A percentile compares a stretch with the other conserved stretches of the same genome.
Evolutionary conservation across 2,329 filamentous ascomycete species (phyloP).

Genomic region (Colletotrichum lupini): DNA sequence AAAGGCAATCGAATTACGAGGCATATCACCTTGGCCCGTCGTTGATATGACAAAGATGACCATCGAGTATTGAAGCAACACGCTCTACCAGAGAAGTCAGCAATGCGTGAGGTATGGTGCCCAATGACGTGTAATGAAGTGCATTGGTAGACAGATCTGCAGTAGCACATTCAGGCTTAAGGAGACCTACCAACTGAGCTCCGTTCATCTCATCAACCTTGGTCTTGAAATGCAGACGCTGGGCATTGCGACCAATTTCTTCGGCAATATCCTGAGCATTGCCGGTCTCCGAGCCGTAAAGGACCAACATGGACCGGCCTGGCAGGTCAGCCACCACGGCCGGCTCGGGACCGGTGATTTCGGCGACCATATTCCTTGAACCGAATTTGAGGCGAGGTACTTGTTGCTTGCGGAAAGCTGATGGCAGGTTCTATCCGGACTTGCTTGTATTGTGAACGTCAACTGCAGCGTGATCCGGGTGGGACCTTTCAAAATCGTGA

Average conservation of each 20-base stretch:
- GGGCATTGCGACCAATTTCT: slow-evolving; percentile 79
- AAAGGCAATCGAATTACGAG: slow-evolving; percentile 82
- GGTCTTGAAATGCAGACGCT: slow-evolving; percentile 83
- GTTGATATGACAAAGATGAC: slow-evolving; percentile 89
- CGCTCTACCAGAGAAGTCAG: slow-evolving; percentile 51
- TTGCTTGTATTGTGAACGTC: neutral
- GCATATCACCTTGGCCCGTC: slow-evolving; percentile 94
- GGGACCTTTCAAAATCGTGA: neutral
- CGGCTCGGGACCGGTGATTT: slow-evolving; percentile 31
- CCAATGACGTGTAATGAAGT: neutral
- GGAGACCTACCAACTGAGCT: slow-evolving; percentile 74
- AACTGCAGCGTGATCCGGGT: neutral
- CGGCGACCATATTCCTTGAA: slow-evolving; percentile 8
- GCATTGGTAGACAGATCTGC: neutral
- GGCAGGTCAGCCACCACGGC: slow-evolving; percentile 41
- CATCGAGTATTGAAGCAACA: slow-evolving; percentile 63
- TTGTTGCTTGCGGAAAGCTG: neutral
- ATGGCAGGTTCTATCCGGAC: neutral
- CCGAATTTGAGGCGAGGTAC: neutral
- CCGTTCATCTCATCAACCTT: slow-evolving; percentile 82
- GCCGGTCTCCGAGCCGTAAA: slow-evolving; percentile 96
- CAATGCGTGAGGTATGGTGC: neutral
- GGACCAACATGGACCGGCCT: slow-evolving; percentile 69
- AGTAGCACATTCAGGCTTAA: neutral
- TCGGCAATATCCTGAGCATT: slow-evolving; percentile 92